These are phyloP conservation scores for Dianthus caryophyllus DNA, from an alignment of 148 eudicot genomes.

Conservation along the genomic window DNA sequence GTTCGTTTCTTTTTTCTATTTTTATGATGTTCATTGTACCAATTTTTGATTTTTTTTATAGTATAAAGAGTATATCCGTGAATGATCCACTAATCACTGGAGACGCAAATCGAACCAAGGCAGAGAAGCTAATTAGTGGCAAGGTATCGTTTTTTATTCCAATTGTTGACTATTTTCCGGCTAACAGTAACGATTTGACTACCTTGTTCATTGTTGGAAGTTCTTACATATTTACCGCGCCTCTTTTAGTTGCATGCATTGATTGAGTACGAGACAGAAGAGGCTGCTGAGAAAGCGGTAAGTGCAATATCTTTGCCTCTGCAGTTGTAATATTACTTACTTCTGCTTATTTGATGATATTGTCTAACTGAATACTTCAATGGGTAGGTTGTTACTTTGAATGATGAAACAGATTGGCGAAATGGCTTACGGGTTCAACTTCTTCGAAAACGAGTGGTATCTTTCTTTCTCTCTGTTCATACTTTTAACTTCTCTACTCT, in stretches of 20 bases:
- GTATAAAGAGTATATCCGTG: constrained; percentile 60
- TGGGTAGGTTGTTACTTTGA: constrained; percentile 60
- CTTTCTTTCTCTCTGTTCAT: not conserved
- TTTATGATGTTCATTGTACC: not conserved
- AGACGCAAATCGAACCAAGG: constrained; percentile 44
- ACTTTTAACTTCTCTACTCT: not conserved
- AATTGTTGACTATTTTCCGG: not conserved
- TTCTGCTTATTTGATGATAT: not conserved
- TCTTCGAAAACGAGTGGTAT: constrained; percentile 59
- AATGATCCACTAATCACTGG: constrained; percentile 54
- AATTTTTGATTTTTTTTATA: constrained; percentile 25
- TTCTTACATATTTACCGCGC: constrained; percentile 1
- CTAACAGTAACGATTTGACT: not conserved
- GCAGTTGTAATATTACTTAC: not conserved
- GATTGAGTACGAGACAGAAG: constrained; percentile 77
- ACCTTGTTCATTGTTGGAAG: constrained; percentile 1
- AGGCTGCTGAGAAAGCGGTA: constrained; percentile 97
- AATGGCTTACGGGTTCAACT: constrained; percentile 86
- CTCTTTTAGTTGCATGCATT: constrained; percentile 62
- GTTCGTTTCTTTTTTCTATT: not conserved
- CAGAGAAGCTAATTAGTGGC: constrained; percentile 60
- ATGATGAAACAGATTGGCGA: constrained; percentile 90
- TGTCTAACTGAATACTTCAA: not conserved
- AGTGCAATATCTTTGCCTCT: constrained; percentile 25
- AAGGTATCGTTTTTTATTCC: constrained; percentile 42